Percentiles rank a stretch among this genome's conserved stretches.
These are phyloP conservation scores for Phytophthora palmivora DNA, from an alignment of 352 stramenopile species.

Conservation along the genomic window DNA sequence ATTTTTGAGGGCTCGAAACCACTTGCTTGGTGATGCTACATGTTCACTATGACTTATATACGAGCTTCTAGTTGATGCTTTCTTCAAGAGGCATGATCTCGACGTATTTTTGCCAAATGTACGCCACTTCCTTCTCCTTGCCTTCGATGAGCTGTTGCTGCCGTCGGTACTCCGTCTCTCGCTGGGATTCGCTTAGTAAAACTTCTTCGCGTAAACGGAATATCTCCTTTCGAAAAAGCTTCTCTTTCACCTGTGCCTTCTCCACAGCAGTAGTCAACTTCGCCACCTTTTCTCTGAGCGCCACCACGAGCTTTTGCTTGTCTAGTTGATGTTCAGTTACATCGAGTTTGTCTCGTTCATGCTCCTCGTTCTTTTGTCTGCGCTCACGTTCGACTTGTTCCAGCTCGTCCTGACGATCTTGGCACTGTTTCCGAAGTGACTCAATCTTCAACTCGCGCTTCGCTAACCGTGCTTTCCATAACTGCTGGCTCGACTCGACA, in stretches of 20 bases:
- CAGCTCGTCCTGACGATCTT: slow-evolving; percentile 32
- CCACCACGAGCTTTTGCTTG: slow-evolving; percentile 39
- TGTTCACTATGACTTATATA: no score
- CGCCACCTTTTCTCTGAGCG: slow-evolving; percentile 37
- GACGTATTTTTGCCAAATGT: slow-evolving; percentile 78
- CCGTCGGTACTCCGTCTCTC: slow-evolving; percentile 57
- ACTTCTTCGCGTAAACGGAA: slow-evolving; percentile 66
- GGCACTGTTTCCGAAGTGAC: slow-evolving; percentile 40
- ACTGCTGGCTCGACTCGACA: slow-evolving; percentile 22
- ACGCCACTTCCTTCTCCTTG: slow-evolving; percentile 72
- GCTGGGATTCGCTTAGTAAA: slow-evolving; percentile 64
- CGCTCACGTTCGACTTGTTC: slow-evolving; percentile 29
- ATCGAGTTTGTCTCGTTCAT: slow-evolving; percentile 29
- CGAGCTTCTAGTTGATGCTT: neutral
- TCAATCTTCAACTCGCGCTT: slow-evolving; percentile 47
- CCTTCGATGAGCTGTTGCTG: slow-evolving; percentile 56
- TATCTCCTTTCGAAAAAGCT: slow-evolving; percentile 55
- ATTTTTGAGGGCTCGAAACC: slow-evolving; percentile 44
- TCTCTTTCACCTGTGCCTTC: slow-evolving; percentile 56
- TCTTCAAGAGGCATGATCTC: slow-evolving; percentile 40
- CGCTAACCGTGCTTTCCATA: slow-evolving; percentile 36
- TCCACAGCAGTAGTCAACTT: slow-evolving; percentile 31
- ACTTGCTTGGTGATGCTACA: slow-evolving; percentile 28
- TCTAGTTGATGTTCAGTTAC: slow-evolving; percentile 39
- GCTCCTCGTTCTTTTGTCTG: slow-evolving; percentile 21